Evolutionary conservation across 768 basidiomycete species (phyloP), one percentile per base, ranked within the genome.

Genomic region (Collybia sordida): DNA sequence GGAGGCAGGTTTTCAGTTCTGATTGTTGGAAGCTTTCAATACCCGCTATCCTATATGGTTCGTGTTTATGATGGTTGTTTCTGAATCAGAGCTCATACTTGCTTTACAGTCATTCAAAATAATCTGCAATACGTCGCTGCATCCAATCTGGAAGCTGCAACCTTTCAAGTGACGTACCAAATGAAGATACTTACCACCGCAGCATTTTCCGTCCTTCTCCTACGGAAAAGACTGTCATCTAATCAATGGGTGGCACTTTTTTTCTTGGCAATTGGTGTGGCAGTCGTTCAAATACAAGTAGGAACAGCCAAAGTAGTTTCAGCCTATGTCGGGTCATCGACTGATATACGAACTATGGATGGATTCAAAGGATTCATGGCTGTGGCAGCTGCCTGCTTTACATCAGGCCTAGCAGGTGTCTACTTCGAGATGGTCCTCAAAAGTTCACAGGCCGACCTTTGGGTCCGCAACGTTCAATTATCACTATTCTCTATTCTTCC

Each of bases 351-450:
- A 56, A 72, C 79, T 28, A 95, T 97, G 92, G 80, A 85, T 54
- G 83, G 86, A 7, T 64, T 88, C 52, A 92, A 83, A 54, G 96
- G 96, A 0, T 95, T 98, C 69, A 62, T 89, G 42, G 96, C 96
- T 1, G 95, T 98, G 45, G 78, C 83, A 6, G 82, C 86, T 12
- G 94, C 96, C 0, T 98, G 96, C 72, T 84, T 96, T 64, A 97
- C 95, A 0, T 96, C 93, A 0, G 96, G 96, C 21, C 82, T 98
- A 39, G 95, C 95, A 0, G 95, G 95, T 5, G 95, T 98, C 22
- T 98, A 98, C 72, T 98, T 98, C 58, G 96, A 98, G 72, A 94
- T 96, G 89, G 93, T 94, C 28, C 75, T 95, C 56, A 98, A 96
- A 73, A 86, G 88, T 58, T 89, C 90, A 2, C 85, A 85, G 58